Base-by-base conservation (phyloP, 2,329 filamentous ascomycete species). In the Colletotrichum noveboracense region DNA sequence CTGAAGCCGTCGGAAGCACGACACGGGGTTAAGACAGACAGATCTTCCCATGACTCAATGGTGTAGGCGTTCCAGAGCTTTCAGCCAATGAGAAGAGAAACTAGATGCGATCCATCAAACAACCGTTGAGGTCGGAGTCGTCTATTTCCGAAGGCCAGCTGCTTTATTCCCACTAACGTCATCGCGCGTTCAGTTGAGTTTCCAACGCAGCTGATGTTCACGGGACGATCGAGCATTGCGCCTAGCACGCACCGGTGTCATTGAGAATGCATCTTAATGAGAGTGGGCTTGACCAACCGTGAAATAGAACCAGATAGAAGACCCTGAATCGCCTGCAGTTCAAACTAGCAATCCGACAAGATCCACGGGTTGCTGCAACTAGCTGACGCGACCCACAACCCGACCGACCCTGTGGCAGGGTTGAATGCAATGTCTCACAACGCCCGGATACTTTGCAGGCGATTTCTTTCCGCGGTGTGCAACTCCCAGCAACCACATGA, bases 331-430 rank as follows among this genome's bases (percentile, higher is more conserved):
- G 16, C 21, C 24, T 56, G 73, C 36, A 24, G 62, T 65, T 24
- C 62, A 68, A 64, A 61, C 56, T 64, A 72, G 32, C 14, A 67
- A 24, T 43, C 8, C 36, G 12, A 67, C 30, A 13, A 5, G 52
- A 43, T 26, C 73, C 69, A 58, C 70, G 21, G 13, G 6, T 18
- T 30, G 43, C 55, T 75, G 73, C 70, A 73, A 24, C 73, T 64
- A 26, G 64, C 73, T 75, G 64, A 75, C 69, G 34, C 21, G 69
- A 21, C 64, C 62, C 69, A 71, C 73, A 62, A 36, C n/a, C 48
- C 34, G 52, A 66, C 56, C 55, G 52, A 28, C 55, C 24, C 24
- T 10, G 38, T 52, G 71, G 52, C 52, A 18, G 30, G 62, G 36
- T 58, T 43, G 52, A 36, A 61, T 18, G 9, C 38, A 21, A 24